These are phyloP conservation scores for Sclerotinia nivalis DNA, from an alignment of 2,329 filamentous ascomycete genomes.

Conservation along the genomic window DNA sequence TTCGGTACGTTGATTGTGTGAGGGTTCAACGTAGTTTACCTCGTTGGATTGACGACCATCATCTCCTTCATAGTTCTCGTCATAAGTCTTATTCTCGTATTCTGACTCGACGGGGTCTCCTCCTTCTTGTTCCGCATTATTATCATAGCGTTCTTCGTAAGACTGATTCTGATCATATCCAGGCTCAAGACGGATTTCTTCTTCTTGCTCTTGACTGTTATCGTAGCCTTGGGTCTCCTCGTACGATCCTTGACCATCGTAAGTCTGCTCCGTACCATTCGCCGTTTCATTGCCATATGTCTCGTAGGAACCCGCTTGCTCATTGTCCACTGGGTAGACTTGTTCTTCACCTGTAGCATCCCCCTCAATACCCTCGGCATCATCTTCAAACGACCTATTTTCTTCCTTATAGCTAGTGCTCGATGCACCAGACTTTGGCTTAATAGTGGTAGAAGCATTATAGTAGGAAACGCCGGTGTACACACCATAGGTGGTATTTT, in stretches of 20 bases:
- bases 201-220: background rate
- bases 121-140: no score
- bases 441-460: background rate
- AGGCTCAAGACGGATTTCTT: background rate
- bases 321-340: background rate
- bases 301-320: background rate
- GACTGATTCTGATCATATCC: background rate
- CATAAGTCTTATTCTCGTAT: no score
- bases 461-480: conserved; percentile 4
- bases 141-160: background rate
- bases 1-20: background rate
- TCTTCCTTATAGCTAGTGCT: background rate
- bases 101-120: no score
- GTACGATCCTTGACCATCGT: background rate
- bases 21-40: background rate
- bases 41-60: background rate
- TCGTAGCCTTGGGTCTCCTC: background rate
- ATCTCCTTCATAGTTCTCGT: background rate
- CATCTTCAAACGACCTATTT: background rate
- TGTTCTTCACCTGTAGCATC: background rate
- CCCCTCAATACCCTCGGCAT: background rate
- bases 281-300: background rate
- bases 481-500: background rate
- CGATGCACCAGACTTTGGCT: background rate
- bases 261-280: background rate